Evolutionary conservation across 805 yeast genomes (phyloP), one percentile per base, ranked within the genome.

Genomic region (Maudiozyma saulgeensis): DNA sequence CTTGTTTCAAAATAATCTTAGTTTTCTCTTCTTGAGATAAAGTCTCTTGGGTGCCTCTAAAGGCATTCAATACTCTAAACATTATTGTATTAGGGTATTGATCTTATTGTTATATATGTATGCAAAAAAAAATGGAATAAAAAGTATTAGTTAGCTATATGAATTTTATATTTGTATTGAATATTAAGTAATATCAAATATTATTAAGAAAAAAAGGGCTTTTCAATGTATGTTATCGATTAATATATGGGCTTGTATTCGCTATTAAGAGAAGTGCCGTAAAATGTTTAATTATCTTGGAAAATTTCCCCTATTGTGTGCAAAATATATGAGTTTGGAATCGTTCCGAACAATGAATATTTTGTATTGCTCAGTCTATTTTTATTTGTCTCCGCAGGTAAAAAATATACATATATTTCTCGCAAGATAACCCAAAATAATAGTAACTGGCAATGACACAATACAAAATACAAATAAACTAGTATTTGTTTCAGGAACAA

Each of bases 1-100:
- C 75, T 48, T 73, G 74, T 43, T 68, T 60, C 18, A 74, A 53
- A 16, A 72, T 42, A n/a, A 42, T 42, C 21, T 26, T 47, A 6
- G 45, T 47, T 13, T 41, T 47, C 38, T 47, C 45, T 15, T 47
- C 41, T 28, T 47, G 49, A 18, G 39, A 15, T 3, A 47, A 18
- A 2, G 13, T 37, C 19, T 21, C 42, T 26, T 35, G 15, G 7
- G 26, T 23, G 16, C 41, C 34, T 25, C 34, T 34, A 32, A 46
- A 46, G 16, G 49, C 19, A 45, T 16, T 43, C 15, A 39, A 39
- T 45, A 45, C 34, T 44, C 44, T 37, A 41, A 41, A 46, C 49
- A 46, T 46, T 28, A 15, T 26, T 12, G 32, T 19, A 21, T 32
- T 16, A 11, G 23, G 15, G 42, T 39, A n/a, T 15, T 18, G 25